A percentile compares a stretch with the other conserved stretches of the same genome.
Evolutionary conservation across 1,139 yeast species (phyloP).

Genomic region (Meyerozyma athensensis): DNA sequence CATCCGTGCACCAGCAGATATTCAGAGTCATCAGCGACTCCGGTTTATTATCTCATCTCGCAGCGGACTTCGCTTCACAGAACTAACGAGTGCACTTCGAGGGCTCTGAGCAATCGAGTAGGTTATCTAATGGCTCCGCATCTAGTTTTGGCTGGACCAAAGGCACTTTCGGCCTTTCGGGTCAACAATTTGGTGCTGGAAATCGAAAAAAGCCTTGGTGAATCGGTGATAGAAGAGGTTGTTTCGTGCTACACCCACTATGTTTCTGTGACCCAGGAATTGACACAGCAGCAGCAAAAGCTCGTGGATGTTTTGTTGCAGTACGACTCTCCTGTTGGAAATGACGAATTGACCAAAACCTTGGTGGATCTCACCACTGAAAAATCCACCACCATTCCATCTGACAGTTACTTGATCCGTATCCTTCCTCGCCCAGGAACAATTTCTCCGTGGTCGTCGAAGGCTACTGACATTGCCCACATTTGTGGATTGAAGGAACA

Average conservation of each 20-base stretch:
- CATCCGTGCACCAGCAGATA: conserved; percentile 3
- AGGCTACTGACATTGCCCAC: conserved; percentile 90
- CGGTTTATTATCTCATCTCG: conserved; percentile 4
- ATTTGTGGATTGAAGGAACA: conserved; percentile 76
- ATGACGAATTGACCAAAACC: conserved; percentile 44
- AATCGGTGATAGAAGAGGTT: conserved; percentile 59
- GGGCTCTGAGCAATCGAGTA: neutral
- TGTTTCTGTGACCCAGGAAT: conserved; percentile 48
- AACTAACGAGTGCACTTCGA: neutral
- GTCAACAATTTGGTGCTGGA: conserved; percentile 67
- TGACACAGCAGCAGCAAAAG: conserved; percentile 33
- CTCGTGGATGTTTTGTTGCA: conserved; percentile 63
- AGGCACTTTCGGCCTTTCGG: conserved; percentile 85
- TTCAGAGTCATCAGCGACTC: conserved; percentile 4
- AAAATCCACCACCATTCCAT: conserved; percentile 14
- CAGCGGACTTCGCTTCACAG: neutral
- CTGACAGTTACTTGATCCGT: conserved; percentile 60
- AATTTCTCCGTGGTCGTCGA: conserved; percentile 98
- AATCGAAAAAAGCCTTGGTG: conserved; percentile 62
- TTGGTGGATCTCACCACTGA: conserved; percentile 31
- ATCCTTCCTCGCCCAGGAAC: conserved; percentile 93
- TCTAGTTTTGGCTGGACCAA: conserved; percentile 81
- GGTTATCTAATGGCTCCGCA: conserved; percentile 14
- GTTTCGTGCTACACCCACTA: conserved; percentile 80
- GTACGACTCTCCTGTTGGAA: conserved; percentile 68